A percentile compares a stretch with the other conserved stretches of the same genome.
Evolutionary conservation across 164 flowering plant species (phyloP).

Genomic region (Nelumbo lutea): DNA sequence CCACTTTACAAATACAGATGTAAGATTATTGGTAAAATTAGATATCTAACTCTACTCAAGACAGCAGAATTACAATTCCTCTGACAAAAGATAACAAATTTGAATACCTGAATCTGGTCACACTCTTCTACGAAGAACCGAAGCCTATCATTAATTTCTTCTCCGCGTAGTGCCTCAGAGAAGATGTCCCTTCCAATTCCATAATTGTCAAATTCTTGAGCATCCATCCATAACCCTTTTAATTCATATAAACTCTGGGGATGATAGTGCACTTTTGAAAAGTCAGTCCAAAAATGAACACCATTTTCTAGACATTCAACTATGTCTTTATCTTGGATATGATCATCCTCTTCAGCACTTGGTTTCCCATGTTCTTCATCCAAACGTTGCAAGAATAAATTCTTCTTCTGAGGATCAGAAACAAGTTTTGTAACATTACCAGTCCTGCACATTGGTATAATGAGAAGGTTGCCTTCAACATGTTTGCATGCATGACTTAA

Average conservation of each 20-base stretch:
- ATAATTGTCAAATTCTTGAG: conserved; percentile 58
- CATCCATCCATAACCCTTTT: conserved; percentile 58
- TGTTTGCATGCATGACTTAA: background rate
- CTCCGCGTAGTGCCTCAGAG: conserved; percentile 47
- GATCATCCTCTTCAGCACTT: conserved; percentile 6
- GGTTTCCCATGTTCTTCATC: conserved; percentile 36
- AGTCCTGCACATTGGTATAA: conserved; percentile 43
- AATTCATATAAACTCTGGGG: conserved; percentile 79
- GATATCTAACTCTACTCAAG: background rate
- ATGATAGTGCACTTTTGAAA: conserved; percentile 91
- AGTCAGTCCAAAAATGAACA: conserved; percentile 89
- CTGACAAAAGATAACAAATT: background rate
- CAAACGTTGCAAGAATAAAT: conserved; percentile 80
- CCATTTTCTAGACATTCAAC: conserved; percentile 57
- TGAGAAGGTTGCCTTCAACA: background rate
- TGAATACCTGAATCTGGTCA: conserved; percentile 78
- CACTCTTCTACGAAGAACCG: conserved; percentile 94
- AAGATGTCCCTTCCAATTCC: conserved; percentile 74
- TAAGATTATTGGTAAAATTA: too few relatives aligned
- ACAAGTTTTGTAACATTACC: conserved; percentile 57
- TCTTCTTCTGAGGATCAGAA: conserved; percentile 63
- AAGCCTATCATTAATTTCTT: conserved; percentile 78
- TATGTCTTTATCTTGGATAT: conserved; percentile 53
- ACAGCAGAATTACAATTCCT: too few relatives aligned
- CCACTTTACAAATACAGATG: too few relatives aligned